phyloP scores from a whole-genome alignment of 768 basidiomycete species.

The Mycena sanguinolenta region DNA sequence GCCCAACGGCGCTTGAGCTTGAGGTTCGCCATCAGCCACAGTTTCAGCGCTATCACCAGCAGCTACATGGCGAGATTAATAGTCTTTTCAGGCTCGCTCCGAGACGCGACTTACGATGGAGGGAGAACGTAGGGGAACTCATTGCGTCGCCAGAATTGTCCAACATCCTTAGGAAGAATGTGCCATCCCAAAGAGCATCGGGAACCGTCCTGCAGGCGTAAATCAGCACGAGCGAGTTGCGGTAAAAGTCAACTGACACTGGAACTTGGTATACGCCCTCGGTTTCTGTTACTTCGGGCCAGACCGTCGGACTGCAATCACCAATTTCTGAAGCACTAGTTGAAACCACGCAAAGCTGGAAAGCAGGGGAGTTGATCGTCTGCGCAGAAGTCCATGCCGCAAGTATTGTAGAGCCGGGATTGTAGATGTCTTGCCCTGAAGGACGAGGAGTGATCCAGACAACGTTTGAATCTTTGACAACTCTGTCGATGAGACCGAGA shows the following conservation, averaged over 20 bases:
- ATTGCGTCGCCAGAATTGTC: conserved; percentile 12
- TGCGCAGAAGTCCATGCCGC: conserved; percentile 26
- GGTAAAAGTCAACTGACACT: conserved; percentile 2
- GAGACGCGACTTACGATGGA: conserved; percentile 19
- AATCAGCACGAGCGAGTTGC: not conserved
- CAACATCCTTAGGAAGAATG: conserved; percentile 27
- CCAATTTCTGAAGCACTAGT: not conserved
- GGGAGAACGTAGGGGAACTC: conserved; percentile 29
- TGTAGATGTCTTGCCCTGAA: conserved; percentile 15
- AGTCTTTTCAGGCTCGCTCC: no score
- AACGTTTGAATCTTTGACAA: conserved; percentile 14
- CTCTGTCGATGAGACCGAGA: conserved; percentile 8
- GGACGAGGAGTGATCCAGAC: conserved; percentile 26
- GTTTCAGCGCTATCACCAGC: conserved; percentile 8
- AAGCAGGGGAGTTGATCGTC: conserved; percentile 9
- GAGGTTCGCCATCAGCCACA: conserved; percentile 18
- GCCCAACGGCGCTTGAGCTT: conserved; percentile 33
- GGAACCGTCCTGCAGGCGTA: conserved; percentile 16
- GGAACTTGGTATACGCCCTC: conserved; percentile 23
- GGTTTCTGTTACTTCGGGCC: conserved; percentile 16
- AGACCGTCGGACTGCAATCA: conserved; percentile 17
- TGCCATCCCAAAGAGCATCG: conserved; percentile 2
- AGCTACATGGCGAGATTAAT: conserved; percentile 13
- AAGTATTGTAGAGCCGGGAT: conserved; percentile 19
- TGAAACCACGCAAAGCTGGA: conserved; percentile 27